Conservation (phyloP, 106 monocot species). For the Platanthera zijinensis region DNA sequence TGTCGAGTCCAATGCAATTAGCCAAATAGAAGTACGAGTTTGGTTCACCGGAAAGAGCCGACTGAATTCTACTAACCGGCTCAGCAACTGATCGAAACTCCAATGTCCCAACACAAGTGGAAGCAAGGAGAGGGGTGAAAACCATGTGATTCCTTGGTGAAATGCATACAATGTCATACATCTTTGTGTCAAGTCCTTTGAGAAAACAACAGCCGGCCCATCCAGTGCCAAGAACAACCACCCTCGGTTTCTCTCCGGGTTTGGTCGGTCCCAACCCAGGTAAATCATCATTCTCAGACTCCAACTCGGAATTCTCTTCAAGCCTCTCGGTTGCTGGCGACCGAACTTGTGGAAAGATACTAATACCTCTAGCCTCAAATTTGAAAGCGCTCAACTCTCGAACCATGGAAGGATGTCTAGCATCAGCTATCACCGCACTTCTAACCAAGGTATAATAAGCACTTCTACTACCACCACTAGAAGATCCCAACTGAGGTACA, state of each 20-base stretch:
- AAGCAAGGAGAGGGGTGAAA: conserved; percentile 61
- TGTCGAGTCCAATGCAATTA: conserved; percentile 29
- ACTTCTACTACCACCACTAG: neutral
- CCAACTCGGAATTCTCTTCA: conserved; percentile 21
- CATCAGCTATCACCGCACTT: too few species aligned
- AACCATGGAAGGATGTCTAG: neutral
- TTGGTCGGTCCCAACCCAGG: conserved; percentile 34
- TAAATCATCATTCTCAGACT: conserved; percentile 1
- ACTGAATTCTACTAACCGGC: conserved; percentile 30
- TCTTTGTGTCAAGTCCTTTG: conserved; percentile 41
- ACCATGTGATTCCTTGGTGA: conserved; percentile 80
- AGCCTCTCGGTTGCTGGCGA: conserved; percentile 9
- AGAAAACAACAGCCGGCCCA: conserved; percentile 65
- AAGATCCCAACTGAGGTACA: neutral
- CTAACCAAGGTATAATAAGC: too few species aligned
- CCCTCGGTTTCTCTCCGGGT: conserved; percentile 46
- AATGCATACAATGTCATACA: conserved; percentile 58
- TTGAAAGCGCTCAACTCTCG: neutral
- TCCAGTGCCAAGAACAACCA: conserved; percentile 61
- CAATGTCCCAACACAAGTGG: conserved; percentile 64
- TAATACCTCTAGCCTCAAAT: conserved; percentile 19
- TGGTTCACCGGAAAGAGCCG: conserved; percentile 24
- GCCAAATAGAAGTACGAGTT: conserved; percentile 47
- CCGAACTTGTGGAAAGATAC: conserved; percentile 11
- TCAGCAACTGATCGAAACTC: conserved; percentile 66